Base-by-base conservation (phyloP, 768 basidiomycete species). In the Goffeauzyma gilvescens region DNA sequence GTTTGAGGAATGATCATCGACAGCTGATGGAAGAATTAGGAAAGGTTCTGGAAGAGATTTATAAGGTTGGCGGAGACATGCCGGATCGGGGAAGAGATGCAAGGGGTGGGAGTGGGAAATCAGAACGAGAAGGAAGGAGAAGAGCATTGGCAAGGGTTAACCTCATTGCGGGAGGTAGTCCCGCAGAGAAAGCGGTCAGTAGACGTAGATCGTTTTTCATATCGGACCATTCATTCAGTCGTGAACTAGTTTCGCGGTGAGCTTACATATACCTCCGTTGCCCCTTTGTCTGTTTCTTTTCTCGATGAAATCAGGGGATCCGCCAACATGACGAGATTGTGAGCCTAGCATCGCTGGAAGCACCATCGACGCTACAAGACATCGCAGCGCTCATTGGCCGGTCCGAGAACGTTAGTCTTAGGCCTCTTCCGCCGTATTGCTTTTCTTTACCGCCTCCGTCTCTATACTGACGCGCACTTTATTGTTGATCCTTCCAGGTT, bases 81-180 rank as follows among this genome's bases (percentile, higher is more conserved):
- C 41, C 44, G 7, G 49, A 52, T 14, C 51, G 30, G 55, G n/a
- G 55, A 56, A 18, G 50, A 25, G 41, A 24, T 28, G 53, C 13
- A 52, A 25, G 6, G 34, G 17, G 15, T 21, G 21, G 27, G 3
- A 33, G 34, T 13, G 21, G 30, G 32, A 25, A 22, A 31, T 31
- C 39, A 40, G 9, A 32, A 14, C 28, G 52, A 42, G 14, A 26
- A 47, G 35, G 25, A 50, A 42, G 17, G 61, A 45, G 30, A 31
- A 48, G 50, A 13, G 74, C 83, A 1, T 84, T 90, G 57, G 86
- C 86, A 0, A 78, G 68, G 57, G 81, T 93, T 6, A 76, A 89
- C 48, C 74, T 71, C 3, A 79, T 93, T 22, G 76, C 82, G 1
- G 76, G 79, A 1, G 70, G 67, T 2, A 82, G 84, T 61, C 89